Base-by-base conservation (phyloP, 2,329 filamentous ascomycete species). In the Penicillium vulpinum region DNA sequence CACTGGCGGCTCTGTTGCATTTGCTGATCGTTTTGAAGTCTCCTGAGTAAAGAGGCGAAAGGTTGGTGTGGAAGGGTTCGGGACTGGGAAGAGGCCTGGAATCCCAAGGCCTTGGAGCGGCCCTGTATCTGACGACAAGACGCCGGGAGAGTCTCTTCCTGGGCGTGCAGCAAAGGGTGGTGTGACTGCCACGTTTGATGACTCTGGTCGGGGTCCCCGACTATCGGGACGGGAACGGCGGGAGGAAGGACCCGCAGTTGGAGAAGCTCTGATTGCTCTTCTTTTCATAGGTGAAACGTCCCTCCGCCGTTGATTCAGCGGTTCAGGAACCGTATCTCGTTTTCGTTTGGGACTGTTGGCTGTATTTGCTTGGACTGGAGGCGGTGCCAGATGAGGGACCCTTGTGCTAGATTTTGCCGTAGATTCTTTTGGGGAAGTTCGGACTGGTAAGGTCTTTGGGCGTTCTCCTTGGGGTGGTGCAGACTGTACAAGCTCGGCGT, bases 261-360 rank as follows among this genome's bases (percentile, higher is more conserved):
- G 18, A 22, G 57, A 24, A 5, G 28, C 41, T 39, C 38, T 46
- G 8, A 51, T 43, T 44, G 55, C 49, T 56, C 40, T 54, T 24
- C 38, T 61, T 40, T 64, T 64, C 8, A 47, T 45, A 26, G 58
- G 47, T 15, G 56, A 41, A 40, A 22, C 36, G 11, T 45, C 36
- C 5, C 22, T 16, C 16, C 26, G 49, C 26, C 15, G 11, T 43
- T 18, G 45, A 6, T 35, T 24, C 21, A 41, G n/a, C 5, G 40
- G 11, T 18, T 57, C 39, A 33, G 38, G 10, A 15, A 46, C 53
- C 2, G 61, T 49, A n/a, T 45, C 52, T 38, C 62, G 63, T 54
- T 67, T 69, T 43, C 69, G 63, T 51, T 71, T 70, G 15, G 51
- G 54, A 8, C 57, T 52, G n/a, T 26, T 48, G 35, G 49, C 31